A percentile compares a stretch with the other conserved stretches of the same genome.
Evolutionary conservation across 495 filamentous ascomycete genomes (phyloP).

Genomic region (Aspergillus wentii): DNA sequence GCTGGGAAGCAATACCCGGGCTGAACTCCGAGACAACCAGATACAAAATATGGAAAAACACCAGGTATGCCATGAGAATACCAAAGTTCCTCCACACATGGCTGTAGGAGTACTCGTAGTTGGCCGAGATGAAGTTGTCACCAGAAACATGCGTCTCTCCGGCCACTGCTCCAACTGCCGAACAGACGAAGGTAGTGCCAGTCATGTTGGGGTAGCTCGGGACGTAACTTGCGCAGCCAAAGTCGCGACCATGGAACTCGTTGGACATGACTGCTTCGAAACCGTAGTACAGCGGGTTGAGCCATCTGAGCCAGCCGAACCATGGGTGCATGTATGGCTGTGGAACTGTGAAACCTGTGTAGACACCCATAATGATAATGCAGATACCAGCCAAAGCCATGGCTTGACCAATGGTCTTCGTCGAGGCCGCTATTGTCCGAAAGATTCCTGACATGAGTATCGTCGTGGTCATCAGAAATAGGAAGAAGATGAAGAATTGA

Average conservation of each 20-base stretch:
- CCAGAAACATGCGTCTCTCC: slow-evolving; percentile 45
- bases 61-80: too few species aligned
- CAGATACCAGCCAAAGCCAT: slow-evolving; percentile 38
- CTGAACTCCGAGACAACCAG: slow-evolving; percentile 34
- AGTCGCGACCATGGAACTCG: slow-evolving; percentile 53
- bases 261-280: slow-evolving; percentile 36
- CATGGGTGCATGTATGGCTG: slow-evolving; percentile 40
- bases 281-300: slow-evolving; percentile 36
- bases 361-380: slow-evolving; percentile 36
- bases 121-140: slow-evolving; percentile 42
- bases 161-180: slow-evolving; percentile 45
- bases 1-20: slow-evolving; percentile 23
- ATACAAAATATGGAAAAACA: too few species aligned
- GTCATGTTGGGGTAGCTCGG: slow-evolving; percentile 40
- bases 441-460: slow-evolving; percentile 49
- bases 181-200: slow-evolving; percentile 36
- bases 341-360: slow-evolving; percentile 39
- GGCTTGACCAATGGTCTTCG: slow-evolving; percentile 33
- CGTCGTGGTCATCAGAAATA: slow-evolving; percentile 41
- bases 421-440: slow-evolving; percentile 34
- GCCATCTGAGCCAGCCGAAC: slow-evolving; percentile 40
- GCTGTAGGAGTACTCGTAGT: slow-evolving; percentile 45
- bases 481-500: slow-evolving; percentile 55
- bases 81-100: slow-evolving; percentile 63
- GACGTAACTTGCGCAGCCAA: slow-evolving; percentile 35